phyloP scores from a whole-genome alignment of 2,329 filamentous ascomycete species.

The Beauveria caledonica region DNA sequence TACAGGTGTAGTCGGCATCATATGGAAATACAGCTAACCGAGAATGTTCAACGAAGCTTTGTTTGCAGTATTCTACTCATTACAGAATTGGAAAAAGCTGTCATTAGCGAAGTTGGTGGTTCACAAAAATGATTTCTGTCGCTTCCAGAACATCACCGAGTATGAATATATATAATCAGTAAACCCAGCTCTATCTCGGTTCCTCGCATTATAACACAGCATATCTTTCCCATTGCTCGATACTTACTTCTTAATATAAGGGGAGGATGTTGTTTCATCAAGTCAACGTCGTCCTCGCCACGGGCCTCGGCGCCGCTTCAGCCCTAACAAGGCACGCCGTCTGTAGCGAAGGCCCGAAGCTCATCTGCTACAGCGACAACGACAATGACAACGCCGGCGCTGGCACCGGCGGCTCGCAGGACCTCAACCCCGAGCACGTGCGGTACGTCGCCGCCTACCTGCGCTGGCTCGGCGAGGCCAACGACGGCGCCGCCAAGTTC shows the following conservation, averaged over 20 bases:
- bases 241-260: rapidly evolving
- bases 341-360: neutral
- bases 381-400: neutral
- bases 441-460: conserved; percentile 16
- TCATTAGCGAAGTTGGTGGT: no score
- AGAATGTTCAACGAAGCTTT: no score
- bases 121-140: no score
- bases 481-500: conserved; percentile 7
- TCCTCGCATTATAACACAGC: no score
- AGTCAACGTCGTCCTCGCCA: neutral
- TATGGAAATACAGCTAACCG: no score
- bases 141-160: no score
- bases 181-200: no score
- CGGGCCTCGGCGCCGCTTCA: neutral
- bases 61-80: no score
- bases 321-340: neutral
- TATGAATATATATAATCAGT: no score
- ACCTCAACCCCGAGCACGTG: conserved; percentile 11
- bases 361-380: neutral
- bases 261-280: neutral
- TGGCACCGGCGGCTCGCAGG: neutral
- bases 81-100: no score
- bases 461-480: conserved; percentile 10
- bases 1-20: no score
- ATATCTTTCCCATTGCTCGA: no score